Conservation (phyloP, 2,329 filamentous ascomycete genomes). For the Didymella sp. region DNA sequence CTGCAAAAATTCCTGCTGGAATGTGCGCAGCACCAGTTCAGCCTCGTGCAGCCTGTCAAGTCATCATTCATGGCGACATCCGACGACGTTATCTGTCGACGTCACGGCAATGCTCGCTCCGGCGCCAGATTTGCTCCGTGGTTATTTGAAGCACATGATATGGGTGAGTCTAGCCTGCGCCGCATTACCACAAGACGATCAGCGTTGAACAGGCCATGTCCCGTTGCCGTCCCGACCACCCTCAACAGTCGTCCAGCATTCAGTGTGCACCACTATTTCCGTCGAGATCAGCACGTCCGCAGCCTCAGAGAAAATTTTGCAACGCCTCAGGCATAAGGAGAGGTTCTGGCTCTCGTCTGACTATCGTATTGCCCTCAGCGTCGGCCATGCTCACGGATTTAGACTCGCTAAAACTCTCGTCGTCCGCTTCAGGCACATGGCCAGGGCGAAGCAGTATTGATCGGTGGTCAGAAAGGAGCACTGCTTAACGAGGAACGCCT, state of each 20-base stretch:
- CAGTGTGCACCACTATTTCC: slow-evolving; percentile 5
- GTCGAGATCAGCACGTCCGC: slow-evolving; percentile 23
- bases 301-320: slow-evolving; percentile 22
- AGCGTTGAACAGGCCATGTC: slow-evolving; percentile 20
- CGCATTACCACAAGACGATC: slow-evolving; percentile 25
- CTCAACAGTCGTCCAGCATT: slow-evolving; percentile 8
- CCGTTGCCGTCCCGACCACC: slow-evolving; percentile 27
- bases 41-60: slow-evolving; percentile 24
- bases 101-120: slow-evolving; percentile 20
- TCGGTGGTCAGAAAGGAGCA: slow-evolving; percentile 25
- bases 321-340: slow-evolving; percentile 18
- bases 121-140: slow-evolving; percentile 13
- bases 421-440: slow-evolving; percentile 18
- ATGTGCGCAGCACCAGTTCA: slow-evolving; percentile 21
- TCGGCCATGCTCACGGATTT: slow-evolving; percentile 32
- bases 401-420: slow-evolving; percentile 33
- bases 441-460: slow-evolving; percentile 37
- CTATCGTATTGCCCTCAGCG: slow-evolving; percentile 35
- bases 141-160: slow-evolving; percentile 22
- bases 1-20: slow-evolving; percentile 24
- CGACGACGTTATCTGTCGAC: slow-evolving; percentile 32
- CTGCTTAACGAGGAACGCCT: slow-evolving; percentile 29
- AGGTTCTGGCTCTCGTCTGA: slow-evolving; percentile 11
- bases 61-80: slow-evolving; percentile 22
- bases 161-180: slow-evolving; percentile 21